Conservation (phyloP, 352 stramenopile species). For the Blastocystis sp. region DNA sequence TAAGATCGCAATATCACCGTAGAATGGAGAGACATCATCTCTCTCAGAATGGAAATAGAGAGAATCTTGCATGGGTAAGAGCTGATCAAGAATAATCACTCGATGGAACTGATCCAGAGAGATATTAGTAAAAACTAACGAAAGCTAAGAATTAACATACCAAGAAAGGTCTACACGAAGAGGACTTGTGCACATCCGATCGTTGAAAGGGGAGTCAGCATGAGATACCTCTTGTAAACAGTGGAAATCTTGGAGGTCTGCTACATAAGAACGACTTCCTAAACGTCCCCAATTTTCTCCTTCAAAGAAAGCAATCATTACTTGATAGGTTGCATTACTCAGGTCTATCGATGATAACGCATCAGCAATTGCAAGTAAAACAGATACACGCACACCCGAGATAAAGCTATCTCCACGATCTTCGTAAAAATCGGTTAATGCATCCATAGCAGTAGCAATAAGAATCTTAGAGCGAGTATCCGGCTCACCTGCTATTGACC, state of each 20-base stretch:
- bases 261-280: constrained; percentile 4
- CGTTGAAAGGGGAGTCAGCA: not conserved
- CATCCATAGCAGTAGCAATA: constrained; percentile 1
- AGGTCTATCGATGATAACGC: not conserved
- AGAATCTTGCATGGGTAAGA: not conserved
- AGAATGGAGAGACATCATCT: not conserved
- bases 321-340: not conserved
- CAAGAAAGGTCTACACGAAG: not conserved
- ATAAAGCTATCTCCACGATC: not conserved
- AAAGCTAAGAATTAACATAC: constrained; percentile 13
- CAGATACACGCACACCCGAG: not conserved
- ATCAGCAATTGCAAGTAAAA: constrained; percentile 38
- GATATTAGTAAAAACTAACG: not conserved
- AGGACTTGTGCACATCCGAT: constrained; percentile 47
- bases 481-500: not conserved
- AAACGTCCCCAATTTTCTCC: constrained; percentile 41
- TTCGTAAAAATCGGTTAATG: not conserved
- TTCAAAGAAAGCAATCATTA: constrained; percentile 55
- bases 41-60: constrained; percentile 22
- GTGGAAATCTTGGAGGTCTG: constrained; percentile 5
- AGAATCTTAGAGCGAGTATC: not conserved
- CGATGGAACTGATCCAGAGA: constrained; percentile 2
- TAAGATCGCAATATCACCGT: not conserved
- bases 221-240: not conserved
- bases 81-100: constrained; percentile 55